Base-by-base conservation (phyloP, 441 rosid species). In the Pelargonium exstipulatum region DNA sequence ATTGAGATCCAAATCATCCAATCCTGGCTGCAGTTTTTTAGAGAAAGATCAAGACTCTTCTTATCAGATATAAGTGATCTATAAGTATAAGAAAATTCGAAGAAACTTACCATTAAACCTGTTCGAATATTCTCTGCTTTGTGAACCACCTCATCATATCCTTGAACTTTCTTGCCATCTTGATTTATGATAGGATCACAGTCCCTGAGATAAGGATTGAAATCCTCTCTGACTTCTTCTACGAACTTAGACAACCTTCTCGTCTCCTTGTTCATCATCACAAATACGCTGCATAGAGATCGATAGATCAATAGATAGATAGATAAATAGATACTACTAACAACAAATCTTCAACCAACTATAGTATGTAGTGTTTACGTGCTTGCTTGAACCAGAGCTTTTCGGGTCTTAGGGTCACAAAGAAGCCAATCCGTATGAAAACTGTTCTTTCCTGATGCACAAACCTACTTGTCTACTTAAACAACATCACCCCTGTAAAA, bases 191-290 rank as follows among this genome's bases (percentile, higher is more conserved):
- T 22, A 8, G 83, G 76, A 14, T 55, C 62, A 20, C 71, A 65
- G 16, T 71, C n/a, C 73, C 60, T 14, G 13, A 69, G 6, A 65
- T 46, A 55, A 62, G 83, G 76, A 20, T 49, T 66, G 0, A 82
- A 7, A 24, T 84, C 85, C 9, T 49, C 65, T 63, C 63, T 69
- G 7, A 69, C 64, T 76, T 80, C 81, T 13, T 69, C 69, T 1
- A 71, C 8, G 42, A 76, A 40, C 67, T 75, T 82, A 1, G 79
- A 78, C 1, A 77, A 37, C n/a, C 61, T 84, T 69, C 87, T 78
- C 12, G 85, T 84, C 66, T 71, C 65, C 58, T 64, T 76, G 57
- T 84, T 78, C 79, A 82, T 76, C 80, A 80, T 71, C 66, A 78
- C 74, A 17, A 24, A 26, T 2, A 66, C 8, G 49, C 85, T 84